Percentiles rank a stretch among this genome's conserved stretches.
phyloP scores from a whole-genome alignment of 2,329 filamentous ascomycete genomes.

The Fusarium sp. region DNA sequence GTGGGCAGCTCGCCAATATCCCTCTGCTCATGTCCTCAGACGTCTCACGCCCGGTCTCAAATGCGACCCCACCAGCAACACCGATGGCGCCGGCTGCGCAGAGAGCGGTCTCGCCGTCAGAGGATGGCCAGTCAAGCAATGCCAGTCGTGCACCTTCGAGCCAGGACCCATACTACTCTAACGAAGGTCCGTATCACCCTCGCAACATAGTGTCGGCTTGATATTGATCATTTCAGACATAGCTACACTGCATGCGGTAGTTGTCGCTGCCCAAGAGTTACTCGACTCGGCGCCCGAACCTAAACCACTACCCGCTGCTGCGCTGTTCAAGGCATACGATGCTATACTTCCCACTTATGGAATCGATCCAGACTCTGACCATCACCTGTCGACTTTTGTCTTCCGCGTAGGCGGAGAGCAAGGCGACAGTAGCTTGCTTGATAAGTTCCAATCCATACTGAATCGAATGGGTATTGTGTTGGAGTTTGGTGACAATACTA shows the following conservation, averaged over 20 bases:
- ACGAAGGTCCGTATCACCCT: conserved; percentile 63
- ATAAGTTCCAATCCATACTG: conserved; percentile 78
- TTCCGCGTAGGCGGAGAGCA: conserved; percentile 80
- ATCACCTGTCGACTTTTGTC: conserved; percentile 80
- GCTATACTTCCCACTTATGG: conserved; percentile 77
- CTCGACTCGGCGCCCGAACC: conserved; percentile 68
- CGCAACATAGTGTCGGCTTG: neutral
- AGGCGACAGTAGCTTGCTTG: conserved; percentile 68
- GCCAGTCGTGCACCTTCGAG: conserved; percentile 47
- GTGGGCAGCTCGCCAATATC: conserved; percentile 48
- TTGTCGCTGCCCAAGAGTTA: conserved; percentile 76
- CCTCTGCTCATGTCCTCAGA: conserved; percentile 42
- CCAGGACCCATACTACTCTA: conserved; percentile 65
- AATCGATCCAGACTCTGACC: conserved; percentile 78
- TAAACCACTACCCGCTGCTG: conserved; percentile 77
- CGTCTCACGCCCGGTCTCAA: conserved; percentile 29
- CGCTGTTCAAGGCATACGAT: conserved; percentile 86
- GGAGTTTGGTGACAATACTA: conserved; percentile 64
- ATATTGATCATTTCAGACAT: conserved; percentile 72
- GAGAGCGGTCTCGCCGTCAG: conserved; percentile 42
- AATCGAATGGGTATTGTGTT: conserved; percentile 77
- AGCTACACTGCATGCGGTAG: conserved; percentile 80
- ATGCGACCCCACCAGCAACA: conserved; percentile 47
- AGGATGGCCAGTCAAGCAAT: conserved; percentile 48
- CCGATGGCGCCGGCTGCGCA: conserved; percentile 46